These are phyloP conservation scores for Sporothrix mexicana DNA, from an alignment of 2,329 filamentous ascomycete genomes.

Conservation along the genomic window DNA sequence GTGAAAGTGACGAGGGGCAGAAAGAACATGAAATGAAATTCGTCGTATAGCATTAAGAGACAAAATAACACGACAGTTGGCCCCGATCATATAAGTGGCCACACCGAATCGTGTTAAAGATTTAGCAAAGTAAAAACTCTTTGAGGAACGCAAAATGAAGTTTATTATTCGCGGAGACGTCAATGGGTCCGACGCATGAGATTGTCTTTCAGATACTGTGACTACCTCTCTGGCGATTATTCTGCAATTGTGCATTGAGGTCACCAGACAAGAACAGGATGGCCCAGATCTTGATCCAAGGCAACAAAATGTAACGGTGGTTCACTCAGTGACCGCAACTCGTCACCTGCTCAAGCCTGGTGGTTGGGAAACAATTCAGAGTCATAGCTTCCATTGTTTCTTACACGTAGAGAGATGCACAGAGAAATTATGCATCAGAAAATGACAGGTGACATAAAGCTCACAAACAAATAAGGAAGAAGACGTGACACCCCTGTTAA, in stretches of 20 bases:
- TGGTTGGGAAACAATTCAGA: no score
- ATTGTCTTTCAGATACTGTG: not conserved
- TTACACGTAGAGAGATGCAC: not conserved
- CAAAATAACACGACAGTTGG: conserved; percentile 16
- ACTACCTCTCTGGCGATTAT: no score
- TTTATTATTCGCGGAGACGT: conserved; percentile 1
- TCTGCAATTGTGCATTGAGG: no score
- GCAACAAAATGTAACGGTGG: not conserved
- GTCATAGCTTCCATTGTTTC: not conserved
- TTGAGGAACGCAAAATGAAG: not conserved
- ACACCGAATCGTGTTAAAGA: not conserved
- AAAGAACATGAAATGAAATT: not conserved
- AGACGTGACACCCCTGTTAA: not conserved
- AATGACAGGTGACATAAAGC: no score
- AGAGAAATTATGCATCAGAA: not conserved
- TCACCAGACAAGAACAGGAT: not conserved
- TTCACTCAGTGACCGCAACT: no score
- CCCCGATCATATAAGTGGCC: conserved; percentile 27
- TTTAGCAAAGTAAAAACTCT: no score
- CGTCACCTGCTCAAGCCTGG: no score
- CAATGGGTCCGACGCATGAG: conserved; percentile 1
- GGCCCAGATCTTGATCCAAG: not conserved
- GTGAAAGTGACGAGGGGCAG: not conserved
- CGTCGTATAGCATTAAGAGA: not conserved
- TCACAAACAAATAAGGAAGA: not conserved